Base-by-base conservation (phyloP, 148 eudicot genomes). In the Beta vulgaris region DNA sequence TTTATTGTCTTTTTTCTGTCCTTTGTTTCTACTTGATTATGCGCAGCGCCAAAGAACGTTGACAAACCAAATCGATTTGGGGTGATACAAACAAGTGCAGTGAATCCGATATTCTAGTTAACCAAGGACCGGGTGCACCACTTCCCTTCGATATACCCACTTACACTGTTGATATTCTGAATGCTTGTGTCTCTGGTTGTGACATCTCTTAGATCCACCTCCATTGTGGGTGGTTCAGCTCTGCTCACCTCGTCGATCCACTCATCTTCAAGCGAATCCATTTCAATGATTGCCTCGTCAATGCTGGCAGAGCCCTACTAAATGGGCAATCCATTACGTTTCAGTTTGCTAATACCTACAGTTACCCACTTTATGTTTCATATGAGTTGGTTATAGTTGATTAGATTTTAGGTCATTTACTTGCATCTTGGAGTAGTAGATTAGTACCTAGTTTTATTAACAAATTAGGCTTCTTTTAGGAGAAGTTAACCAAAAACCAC, bases 91-190 rank as follows among this genome's bases (percentile, higher is more conserved):
- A n/a, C n/a, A n/a, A n/a, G n/a, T n/a, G n/a, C n/a, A n/a, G n/a
- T n/a, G n/a, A n/a, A n/a, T n/a, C n/a, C n/a, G n/a, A n/a, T n/a
- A n/a, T n/a, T n/a, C n/a, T n/a, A n/a, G n/a, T n/a, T n/a, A n/a
- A n/a, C n/a, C n/a, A n/a, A n/a, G n/a, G n/a, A n/a, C n/a, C n/a
- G n/a, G n/a, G n/a, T n/a, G n/a, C n/a, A n/a, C n/a, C n/a, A n/a
- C 89, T 91, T 19, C 93, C 97, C 12, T 88, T 76, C 10, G 93
- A 93, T 43, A 89, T 91, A 21, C 97, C 97, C 7, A 91, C 93
- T 10, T 91, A 89, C 90, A 89, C 91, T 0, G 97, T 91, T 0
- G 86, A 88, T 80, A 89, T 91, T 46, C 62, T 73, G 68, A 89
- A 91, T 77, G 82, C 83, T 2, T 91, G 96, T 48, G 78, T 75